Evolutionary conservation across 768 basidiomycete species (phyloP), one percentile per base, ranked within the genome.

Genomic region (Multifurca ochricompacta): DNA sequence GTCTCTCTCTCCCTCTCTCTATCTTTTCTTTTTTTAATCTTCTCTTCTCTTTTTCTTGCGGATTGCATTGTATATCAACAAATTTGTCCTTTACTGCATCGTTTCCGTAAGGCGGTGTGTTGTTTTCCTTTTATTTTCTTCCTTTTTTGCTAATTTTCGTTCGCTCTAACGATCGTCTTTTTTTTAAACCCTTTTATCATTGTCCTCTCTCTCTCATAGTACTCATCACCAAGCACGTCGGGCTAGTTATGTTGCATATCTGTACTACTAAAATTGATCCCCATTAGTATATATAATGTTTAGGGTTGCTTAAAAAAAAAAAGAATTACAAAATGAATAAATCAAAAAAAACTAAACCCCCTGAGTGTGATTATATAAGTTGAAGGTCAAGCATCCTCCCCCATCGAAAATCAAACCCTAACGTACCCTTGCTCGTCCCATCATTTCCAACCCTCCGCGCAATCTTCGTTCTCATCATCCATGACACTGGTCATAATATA

Each of bases 251-350:
- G 60, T 61, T 18, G 60, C 58, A 61, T 61, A 59, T 58, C 49
- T 61, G 60, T 61, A 61, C 49, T 48, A 51, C 53, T 51, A n/a
- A 54, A 54, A 50, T 53, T 53, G 59, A 51, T 58, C 56, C n/a
- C n/a, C n/a, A n/a, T 53, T 58, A 58, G 57, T 58, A 58, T 56
- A 56, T 56, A 58, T 57, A 57, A 57, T 57, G 50, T 47, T 42
- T 52, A 46, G 43, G 54, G 39, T 51, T 30, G 50, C 44, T 41
- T 51, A n/a, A n/a, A n/a, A n/a, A n/a, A n/a, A n/a, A n/a, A n/a
- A n/a, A n/a, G n/a, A n/a, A n/a, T n/a, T n/a, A n/a, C n/a, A n/a
- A n/a, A n/a, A n/a, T n/a, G n/a, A n/a, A n/a, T n/a, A n/a, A n/a
- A n/a, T n/a, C n/a, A n/a, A n/a, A n/a, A n/a, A n/a, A n/a, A n/a